Base-by-base conservation (phyloP, 805 yeast species). In the Candida fluviatilis region DNA sequence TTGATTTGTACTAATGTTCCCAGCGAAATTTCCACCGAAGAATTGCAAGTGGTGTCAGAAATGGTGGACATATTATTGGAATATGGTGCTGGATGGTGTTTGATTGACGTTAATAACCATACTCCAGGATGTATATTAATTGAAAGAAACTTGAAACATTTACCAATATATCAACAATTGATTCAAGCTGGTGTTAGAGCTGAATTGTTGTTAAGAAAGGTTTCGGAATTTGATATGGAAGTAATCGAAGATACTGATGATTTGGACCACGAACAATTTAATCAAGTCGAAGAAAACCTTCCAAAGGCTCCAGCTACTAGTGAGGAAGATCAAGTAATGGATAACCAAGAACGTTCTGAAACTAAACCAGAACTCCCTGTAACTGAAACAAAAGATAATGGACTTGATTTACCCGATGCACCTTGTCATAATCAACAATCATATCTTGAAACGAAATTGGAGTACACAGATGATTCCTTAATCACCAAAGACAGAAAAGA, bases 61-160 rank as follows among this genome's bases (percentile, higher is more conserved):
- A 71, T 90, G 78, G 78, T 87, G 41, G 76, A 77, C 19, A 71
- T 68, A 15, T 59, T 90, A 41, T 82, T 90, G 47, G 79, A 85
- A 52, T 83, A 79, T 55, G 97, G 97, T 19, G 96, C 95, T 0
- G 95, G 95, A 7, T 90, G 97, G 97, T 82, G 84, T 58, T 69
- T 85, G 49, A 66, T 80, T 2, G 95, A 89, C 56, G 73, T 69
- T 41, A 75, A 81, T 37, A 71, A 78, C 47, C 80, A 81, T 44
- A 86, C 96, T 0, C 88, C 96, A 0, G 98, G 95, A 2, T 90
- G 95, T 58, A 72, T 89, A 5, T 67, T 90, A 17, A 59, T 72
- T 26, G 74, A 78, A 34, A 64, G 84, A 35, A 73, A 72, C 2
- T 54, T 66, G 49, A 57, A 50, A 50, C 60, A 52, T 1, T 27